A percentile compares a stretch with the other conserved stretches of the same genome.
These are phyloP conservation scores for Cercospora sp. DNA, from an alignment of 2,329 filamentous ascomycete genomes.

Conservation along the genomic window DNA sequence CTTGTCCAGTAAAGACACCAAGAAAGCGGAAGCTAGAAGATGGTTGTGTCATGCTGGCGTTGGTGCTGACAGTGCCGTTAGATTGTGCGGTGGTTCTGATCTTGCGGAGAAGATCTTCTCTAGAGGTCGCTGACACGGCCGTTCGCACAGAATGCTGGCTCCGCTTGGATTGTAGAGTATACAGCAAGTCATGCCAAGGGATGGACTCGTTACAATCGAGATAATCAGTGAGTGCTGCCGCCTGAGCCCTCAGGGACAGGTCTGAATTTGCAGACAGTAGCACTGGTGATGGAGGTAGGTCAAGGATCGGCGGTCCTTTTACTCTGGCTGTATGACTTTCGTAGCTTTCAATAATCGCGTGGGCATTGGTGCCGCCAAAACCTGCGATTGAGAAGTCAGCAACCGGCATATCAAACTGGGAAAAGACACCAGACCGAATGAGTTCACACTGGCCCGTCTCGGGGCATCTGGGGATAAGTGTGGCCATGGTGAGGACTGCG, in stretches of 20 bases:
- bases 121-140: neutral
- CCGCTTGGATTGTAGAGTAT: constrained; percentile 9
- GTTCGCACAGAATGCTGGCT: constrained; percentile 5
- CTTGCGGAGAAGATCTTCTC: constrained; percentile 6
- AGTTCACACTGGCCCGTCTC: constrained; percentile 25
- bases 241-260: neutral
- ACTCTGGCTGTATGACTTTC: neutral
- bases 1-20: constrained; percentile 25
- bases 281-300: constrained; percentile 3
- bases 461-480: neutral
- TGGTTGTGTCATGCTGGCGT: neutral
- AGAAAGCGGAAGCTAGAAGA: constrained; percentile 8
- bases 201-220: neutral
- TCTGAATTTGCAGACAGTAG: constrained; percentile 10
- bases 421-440: constrained; percentile 25
- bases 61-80: neutral
- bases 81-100: constrained; percentile 1
- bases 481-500: constrained; percentile 10
- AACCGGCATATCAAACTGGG: neutral
- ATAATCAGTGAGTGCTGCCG: constrained; percentile 3
- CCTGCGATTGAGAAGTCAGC: neutral
- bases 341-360: constrained; percentile 17
- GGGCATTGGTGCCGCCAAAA: constrained; percentile 20
- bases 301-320: neutral
- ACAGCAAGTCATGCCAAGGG: neutral